Evolutionary conservation across 139 green algal genomes (phyloP), one percentile per base, ranked within the genome.

Genomic region (Astrephomene gubernaculifera): DNA sequence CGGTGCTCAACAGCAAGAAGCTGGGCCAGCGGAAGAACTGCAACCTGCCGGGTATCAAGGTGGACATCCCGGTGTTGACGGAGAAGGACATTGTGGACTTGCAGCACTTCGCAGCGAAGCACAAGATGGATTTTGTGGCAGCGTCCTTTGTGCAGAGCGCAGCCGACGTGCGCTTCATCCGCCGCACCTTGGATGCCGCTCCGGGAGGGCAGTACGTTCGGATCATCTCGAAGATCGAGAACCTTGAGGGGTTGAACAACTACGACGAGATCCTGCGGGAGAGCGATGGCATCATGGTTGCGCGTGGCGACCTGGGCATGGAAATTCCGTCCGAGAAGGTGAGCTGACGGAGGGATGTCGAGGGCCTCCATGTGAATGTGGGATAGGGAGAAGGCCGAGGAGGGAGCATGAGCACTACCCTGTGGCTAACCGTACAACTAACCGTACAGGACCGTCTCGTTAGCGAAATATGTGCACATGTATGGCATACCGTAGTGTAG

Each of bases 211-310:
- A 81, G 36, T 8, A 85, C 17, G 72, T 88, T 39, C 10, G 60
- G 36, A 95, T 95, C 87, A 96, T 96, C 82, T 92, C 85, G 36
- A 96, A 96, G 88, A 94, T 96, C 39, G 92, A 95, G 79, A 95
- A 95, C 85, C 31, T 87, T 49, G 86, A 87, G 82, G 92, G 91
- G 5, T 73, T 96, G 31, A 74, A 85, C 29, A 94, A 96, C 85
- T 94, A 90, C 78, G 92, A 95, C 79, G 89, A 93, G 79, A 95
- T 95, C 86, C 82, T 95, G 60, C 84, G 90, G 39, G 83, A 89
- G 88, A 95, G 92, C 27, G 94, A 97, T 74, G 90, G 93, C 27
- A 91, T 97, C 74, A 96, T 96, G 94, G 93, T 96, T 41, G 94
- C 94, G 38, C 87, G 94, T n/a, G 94, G 94, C 22, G 93, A 95